These are phyloP conservation scores for Wickerhamomyces sp. DNA, from an alignment of 1,139 yeast species.

Conservation along the genomic window DNA sequence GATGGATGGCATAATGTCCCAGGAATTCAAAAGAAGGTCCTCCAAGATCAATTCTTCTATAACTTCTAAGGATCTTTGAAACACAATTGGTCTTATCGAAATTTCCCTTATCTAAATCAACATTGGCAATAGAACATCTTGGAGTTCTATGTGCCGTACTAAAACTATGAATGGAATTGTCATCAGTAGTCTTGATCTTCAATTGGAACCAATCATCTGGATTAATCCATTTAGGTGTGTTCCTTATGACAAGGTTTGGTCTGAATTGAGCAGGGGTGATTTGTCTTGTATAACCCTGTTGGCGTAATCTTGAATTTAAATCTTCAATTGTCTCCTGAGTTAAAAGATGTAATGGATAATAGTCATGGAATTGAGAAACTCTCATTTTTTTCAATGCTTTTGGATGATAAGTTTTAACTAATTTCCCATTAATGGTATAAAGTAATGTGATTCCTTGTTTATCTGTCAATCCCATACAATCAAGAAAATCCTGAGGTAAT, in stretches of 20 bases:
- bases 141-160: conserved; percentile 24
- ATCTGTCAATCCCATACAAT: conserved; percentile 18
- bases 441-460: conserved; percentile 23
- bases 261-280: conserved; percentile 30
- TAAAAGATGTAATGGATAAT: conserved; percentile 37
- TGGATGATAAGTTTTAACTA: conserved; percentile 26
- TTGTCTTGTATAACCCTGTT: conserved; percentile 17
- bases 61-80: conserved; percentile 30
- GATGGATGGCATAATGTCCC: conserved; percentile 34
- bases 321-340: conserved; percentile 30
- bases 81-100: conserved; percentile 30
- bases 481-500: conserved; percentile 19
- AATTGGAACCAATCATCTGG: conserved; percentile 36
- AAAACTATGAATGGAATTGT: conserved; percentile 23
- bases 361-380: conserved; percentile 36
- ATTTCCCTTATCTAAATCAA: conserved; percentile 29
- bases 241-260: conserved; percentile 34
- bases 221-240: conserved; percentile 28
- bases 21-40: conserved; percentile 30
- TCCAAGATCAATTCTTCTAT: conserved; percentile 34
- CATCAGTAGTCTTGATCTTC: conserved; percentile 16
- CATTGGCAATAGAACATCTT: conserved; percentile 37
- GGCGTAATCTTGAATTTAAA: conserved; percentile 23
- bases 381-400: conserved; percentile 10
- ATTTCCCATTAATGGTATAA: conserved; percentile 30